Evolutionary conservation across 805 yeast species (phyloP).

Genomic region (Wickerhamiella shivajii): DNA sequence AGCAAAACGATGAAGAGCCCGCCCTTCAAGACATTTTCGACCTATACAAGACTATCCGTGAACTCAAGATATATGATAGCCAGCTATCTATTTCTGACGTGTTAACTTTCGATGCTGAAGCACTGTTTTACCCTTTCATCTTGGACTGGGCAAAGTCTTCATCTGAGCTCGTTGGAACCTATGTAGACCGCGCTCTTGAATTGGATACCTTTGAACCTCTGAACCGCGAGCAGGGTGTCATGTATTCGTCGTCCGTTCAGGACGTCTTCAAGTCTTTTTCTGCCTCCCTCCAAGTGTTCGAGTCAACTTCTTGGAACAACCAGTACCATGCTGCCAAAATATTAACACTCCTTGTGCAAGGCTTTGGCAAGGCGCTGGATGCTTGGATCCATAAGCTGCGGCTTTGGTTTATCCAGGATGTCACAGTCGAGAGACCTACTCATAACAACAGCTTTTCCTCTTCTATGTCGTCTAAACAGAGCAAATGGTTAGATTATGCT

Average conservation of each 20-base stretch:
- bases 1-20: conserved; percentile 16
- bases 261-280: conserved; percentile 54
- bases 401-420: conserved; percentile 14
- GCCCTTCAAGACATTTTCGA: conserved; percentile 43
- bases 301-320: conserved; percentile 50
- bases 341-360: conserved; percentile 44
- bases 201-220: conserved; percentile 45
- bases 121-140: conserved; percentile 36
- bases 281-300: conserved; percentile 42
- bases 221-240: conserved; percentile 26
- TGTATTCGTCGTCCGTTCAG: conserved; percentile 44
- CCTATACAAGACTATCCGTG: conserved; percentile 38
- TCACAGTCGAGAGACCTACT: background rate
- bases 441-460: background rate
- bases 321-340: conserved; percentile 46
- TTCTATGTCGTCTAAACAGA: background rate
- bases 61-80: conserved; percentile 36
- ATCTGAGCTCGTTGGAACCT: conserved; percentile 31
- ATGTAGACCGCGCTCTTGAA: conserved; percentile 40
- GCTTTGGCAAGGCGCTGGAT: conserved; percentile 47
- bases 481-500: conserved; percentile 14
- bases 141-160: conserved; percentile 31
- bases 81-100: conserved; percentile 32
- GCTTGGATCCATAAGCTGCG: conserved; percentile 31
- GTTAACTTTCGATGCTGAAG: conserved; percentile 44